phyloP scores from a whole-genome alignment of 768 basidiomycete genomes.

The Paxillus involutus region DNA sequence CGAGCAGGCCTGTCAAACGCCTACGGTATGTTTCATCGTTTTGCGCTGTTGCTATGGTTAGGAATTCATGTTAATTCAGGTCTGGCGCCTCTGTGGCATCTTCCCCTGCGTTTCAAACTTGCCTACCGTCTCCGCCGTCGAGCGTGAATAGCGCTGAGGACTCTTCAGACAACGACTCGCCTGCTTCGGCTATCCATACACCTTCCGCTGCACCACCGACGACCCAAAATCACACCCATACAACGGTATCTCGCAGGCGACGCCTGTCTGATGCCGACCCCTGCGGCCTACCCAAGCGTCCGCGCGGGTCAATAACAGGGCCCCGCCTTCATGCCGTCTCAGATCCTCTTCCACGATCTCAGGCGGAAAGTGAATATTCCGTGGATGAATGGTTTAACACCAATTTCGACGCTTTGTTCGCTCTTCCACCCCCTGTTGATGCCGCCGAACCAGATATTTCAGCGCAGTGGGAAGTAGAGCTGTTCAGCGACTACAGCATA shows the following conservation, averaged over 20 bases:
- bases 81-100: background rate
- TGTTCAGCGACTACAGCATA: conserved; percentile 29
- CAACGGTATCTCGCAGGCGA: conserved; percentile 31
- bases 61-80: background rate
- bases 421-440: conserved; percentile 25
- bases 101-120: background rate
- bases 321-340: conserved; percentile 29
- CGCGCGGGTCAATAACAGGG: conserved; percentile 12
- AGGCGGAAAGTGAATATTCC: conserved; percentile 14
- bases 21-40: conserved; percentile 11
- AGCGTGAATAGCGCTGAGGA: background rate
- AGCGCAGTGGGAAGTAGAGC: conserved; percentile 31
- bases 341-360: conserved; percentile 25
- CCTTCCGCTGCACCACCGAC: background rate
- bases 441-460: conserved; percentile 23
- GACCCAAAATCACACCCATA: background rate
- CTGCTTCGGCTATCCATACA: background rate
- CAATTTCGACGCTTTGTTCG: conserved; percentile 23
- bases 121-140: conserved; percentile 1
- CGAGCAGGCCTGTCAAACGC: conserved; percentile 18
- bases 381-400: conserved; percentile 39
- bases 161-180: background rate
- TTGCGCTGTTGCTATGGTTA: background rate
- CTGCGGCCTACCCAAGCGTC: conserved; percentile 27
- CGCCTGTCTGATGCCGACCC: conserved; percentile 37